These are phyloP conservation scores for Taiozyma sp. DNA, from an alignment of 1,139 yeast species.

Conservation along the genomic window DNA sequence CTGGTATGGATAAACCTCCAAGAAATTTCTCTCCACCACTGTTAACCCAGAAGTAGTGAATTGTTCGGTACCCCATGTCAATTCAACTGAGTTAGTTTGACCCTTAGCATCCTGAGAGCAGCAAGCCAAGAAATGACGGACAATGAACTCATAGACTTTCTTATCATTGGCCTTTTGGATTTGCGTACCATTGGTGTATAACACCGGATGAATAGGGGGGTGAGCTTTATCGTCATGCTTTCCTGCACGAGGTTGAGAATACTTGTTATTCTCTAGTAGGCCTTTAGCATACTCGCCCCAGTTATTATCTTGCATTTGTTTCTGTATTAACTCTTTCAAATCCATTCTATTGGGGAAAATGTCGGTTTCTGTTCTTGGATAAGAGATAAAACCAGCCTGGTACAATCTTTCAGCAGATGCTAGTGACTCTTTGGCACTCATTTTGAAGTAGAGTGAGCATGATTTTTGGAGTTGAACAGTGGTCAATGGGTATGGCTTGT, in stretches of 20 bases:
- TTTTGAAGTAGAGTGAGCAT: slow-evolving; percentile 66
- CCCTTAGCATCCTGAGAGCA: slow-evolving; percentile 92
- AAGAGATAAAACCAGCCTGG: slow-evolving; percentile 80
- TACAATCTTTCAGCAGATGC: slow-evolving; percentile 85
- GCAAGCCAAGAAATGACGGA: slow-evolving; percentile 83
- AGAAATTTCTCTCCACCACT: slow-evolving; percentile 67
- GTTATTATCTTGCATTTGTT: slow-evolving; percentile 45
- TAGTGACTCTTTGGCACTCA: slow-evolving; percentile 78
- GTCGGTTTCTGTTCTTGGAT: slow-evolving; percentile 98
- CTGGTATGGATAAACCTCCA: slow-evolving; percentile 74
- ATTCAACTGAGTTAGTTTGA: slow-evolving; percentile 49
- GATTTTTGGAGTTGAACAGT: slow-evolving; percentile 93
- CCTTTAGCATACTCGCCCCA: slow-evolving; percentile 47
- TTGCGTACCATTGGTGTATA: slow-evolving; percentile 28
- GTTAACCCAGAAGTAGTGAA: slow-evolving; percentile 68
- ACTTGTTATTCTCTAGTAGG: slow-evolving; percentile 32
- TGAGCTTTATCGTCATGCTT: slow-evolving; percentile 90
- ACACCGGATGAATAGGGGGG: slow-evolving; percentile 95
- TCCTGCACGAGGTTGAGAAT: slow-evolving; percentile 68
- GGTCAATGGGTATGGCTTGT: slow-evolving; percentile 84
- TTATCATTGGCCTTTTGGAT: slow-evolving; percentile 43
- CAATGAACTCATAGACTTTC: slow-evolving; percentile 82
- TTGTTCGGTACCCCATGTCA: slow-evolving; percentile 74
- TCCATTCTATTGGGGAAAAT: slow-evolving; percentile 75
- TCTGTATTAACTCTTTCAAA: slow-evolving; percentile 48